Evolutionary conservation across 805 yeast species (phyloP), one percentile per base, ranked within the genome.

Genomic region (Tetrapisispora nanseiensis): DNA sequence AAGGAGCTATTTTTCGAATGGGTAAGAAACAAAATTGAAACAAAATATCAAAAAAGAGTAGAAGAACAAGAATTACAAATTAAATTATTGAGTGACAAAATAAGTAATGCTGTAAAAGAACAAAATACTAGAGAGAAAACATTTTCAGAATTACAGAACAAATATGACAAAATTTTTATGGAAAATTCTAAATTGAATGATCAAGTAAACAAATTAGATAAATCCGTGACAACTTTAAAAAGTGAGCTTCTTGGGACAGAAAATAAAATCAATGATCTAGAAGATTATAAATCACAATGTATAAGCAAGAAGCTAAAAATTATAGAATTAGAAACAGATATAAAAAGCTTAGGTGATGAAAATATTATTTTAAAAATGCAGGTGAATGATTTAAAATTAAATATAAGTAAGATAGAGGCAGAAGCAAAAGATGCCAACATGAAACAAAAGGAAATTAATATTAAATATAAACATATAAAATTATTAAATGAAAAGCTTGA

Each of bases 1-100:
- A 35, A 35, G 13, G 38, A 35, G 18, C 26, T 35, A 12, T 35
- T 35, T 23, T 35, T 35, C n/a, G 9, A 24, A 24, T 35, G 38
- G 38, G 38, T 23, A 4, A 21, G 38, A 18, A 35, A 24, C 31
- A 35, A 23, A 18, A 11, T 23, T 23, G 38, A 35, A 26, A 35
- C 24, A 16, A 30, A 35, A 18, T 35, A 20, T 9, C 20, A 23
- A 12, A 26, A 35, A 16, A 23, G 16, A 24, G 16, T 35, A 23
- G 16, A 22, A 16, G 30, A 35, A 13, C 23, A 35, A 24, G 30
- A 35, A 18, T 16, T 35, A 16, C 31, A 35, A 24, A 18, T n/a
- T 11, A 35, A 35, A 18, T 6, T 35, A 10, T 24, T 35, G 11
- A 23, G 16, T 20, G 27, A 35, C 15, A 35, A 24, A 15, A 11